Conservation (phyloP, 257 asterid genomes). For the Plectranthus barbatus region DNA sequence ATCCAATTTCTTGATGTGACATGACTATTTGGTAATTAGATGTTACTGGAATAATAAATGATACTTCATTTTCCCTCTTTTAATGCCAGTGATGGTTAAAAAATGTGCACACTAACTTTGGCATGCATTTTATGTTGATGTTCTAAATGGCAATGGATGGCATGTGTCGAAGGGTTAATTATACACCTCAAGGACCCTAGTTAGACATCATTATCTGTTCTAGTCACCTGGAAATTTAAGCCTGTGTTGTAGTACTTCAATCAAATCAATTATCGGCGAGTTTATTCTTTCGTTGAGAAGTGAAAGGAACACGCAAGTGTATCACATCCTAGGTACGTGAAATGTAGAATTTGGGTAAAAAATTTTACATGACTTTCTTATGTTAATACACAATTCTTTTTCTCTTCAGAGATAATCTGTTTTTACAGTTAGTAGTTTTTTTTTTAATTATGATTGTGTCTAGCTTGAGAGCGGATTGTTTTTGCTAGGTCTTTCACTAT, state of each 20-base stretch:
- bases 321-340: neutral
- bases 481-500: neutral
- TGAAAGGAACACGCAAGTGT: neutral
- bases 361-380: neutral
- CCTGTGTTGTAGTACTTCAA: neutral
- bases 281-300: neutral
- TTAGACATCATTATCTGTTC: neutral
- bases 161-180: neutral
- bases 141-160: neutral
- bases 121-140: neutral
- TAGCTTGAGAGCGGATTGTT: neutral
- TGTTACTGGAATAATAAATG: neutral
- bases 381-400: neutral
- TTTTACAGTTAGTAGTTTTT: no score
- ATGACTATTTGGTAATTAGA: neutral
- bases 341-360: neutral
- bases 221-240: neutral
- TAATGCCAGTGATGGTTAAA: neutral
- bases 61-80: no score
- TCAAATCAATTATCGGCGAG: neutral
- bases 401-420: no score
- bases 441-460: no score
- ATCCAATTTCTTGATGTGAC: neutral
- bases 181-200: neutral
- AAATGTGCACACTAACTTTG: neutral